phyloP scores from a whole-genome alignment of 306 rosid species.

The Luffa acutangula region DNA sequence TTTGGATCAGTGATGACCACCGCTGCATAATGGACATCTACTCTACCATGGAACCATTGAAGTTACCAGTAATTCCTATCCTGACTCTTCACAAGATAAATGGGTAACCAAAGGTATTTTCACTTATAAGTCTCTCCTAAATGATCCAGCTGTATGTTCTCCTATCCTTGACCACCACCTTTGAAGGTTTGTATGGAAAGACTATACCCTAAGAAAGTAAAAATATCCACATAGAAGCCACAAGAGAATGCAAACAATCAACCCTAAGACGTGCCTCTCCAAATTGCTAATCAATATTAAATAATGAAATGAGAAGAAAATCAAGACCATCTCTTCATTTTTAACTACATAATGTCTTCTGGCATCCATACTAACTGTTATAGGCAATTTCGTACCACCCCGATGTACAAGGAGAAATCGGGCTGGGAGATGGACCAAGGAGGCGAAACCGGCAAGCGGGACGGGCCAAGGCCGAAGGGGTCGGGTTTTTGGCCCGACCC shows the following conservation, averaged over 20 bases:
- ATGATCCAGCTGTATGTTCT: neutral
- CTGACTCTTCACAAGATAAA: no score
- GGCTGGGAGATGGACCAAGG: no score
- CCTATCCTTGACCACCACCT: neutral
- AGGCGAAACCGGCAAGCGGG: no score
- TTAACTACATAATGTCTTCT: neutral
- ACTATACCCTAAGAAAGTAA: neutral
- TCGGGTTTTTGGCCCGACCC: no score
- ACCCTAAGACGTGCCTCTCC: neutral
- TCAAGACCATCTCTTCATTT: neutral
- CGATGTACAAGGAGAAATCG: no score
- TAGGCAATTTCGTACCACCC: no score
- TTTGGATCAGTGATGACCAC: neutral
- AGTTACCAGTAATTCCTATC: no score
- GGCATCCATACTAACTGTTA: neutral
- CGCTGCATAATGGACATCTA: neutral
- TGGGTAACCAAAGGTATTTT: neutral
- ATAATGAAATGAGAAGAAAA: no score
- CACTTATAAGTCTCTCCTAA: neutral
- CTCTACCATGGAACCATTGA: no score
- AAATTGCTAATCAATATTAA: neutral
- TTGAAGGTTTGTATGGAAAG: neutral
- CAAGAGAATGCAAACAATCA: neutral
- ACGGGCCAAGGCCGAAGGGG: no score
- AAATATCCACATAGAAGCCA: neutral